These are phyloP conservation scores for Teunomyces funiuensis DNA, from an alignment of 805 yeast genomes.

Conservation along the genomic window DNA sequence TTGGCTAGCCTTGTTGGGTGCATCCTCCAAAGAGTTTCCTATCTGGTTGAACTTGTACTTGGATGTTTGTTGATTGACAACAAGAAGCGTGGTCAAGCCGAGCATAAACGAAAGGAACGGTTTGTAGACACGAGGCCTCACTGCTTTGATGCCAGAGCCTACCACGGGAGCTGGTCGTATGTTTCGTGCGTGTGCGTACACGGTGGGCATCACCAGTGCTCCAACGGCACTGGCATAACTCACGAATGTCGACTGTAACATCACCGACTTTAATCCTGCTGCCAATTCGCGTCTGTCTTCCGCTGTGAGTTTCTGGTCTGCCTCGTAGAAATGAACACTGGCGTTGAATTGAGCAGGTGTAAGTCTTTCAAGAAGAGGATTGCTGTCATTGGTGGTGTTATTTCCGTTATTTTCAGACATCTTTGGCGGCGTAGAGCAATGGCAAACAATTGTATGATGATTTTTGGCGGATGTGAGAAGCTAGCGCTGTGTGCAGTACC, in stretches of 20 bases:
- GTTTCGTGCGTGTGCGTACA: constrained; percentile 15
- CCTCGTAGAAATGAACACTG: constrained; percentile 40
- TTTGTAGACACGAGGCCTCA: constrained; percentile 21
- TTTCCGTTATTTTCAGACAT: not conserved
- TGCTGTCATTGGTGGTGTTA: not conserved
- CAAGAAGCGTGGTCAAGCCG: constrained; percentile 28
- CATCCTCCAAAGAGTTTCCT: constrained; percentile 15
- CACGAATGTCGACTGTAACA: constrained; percentile 22
- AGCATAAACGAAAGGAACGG: constrained; percentile 34
- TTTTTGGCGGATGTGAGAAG: not conserved
- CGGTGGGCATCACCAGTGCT: constrained; percentile 33
- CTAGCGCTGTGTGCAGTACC: not conserved
- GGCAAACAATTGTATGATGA: not conserved
- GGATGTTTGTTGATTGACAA: constrained; percentile 24
- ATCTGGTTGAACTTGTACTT: constrained; percentile 23
- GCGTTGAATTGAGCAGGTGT: constrained; percentile 24
- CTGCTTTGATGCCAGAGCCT: constrained; percentile 3
- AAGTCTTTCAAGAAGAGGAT: constrained; percentile 3
- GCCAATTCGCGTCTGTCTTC: constrained; percentile 33
- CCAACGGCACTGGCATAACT: constrained; percentile 27
- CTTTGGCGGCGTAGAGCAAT: not conserved
- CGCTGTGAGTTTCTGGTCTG: constrained; percentile 33
- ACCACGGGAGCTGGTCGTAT: constrained; percentile 7
- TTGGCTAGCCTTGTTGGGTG: constrained; percentile 14
- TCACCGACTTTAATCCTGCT: constrained; percentile 27